Evolutionary conservation across 1,284 basidiomycete species (phyloP).

Genomic region (Cutaneotrichosporon curvatum): DNA sequence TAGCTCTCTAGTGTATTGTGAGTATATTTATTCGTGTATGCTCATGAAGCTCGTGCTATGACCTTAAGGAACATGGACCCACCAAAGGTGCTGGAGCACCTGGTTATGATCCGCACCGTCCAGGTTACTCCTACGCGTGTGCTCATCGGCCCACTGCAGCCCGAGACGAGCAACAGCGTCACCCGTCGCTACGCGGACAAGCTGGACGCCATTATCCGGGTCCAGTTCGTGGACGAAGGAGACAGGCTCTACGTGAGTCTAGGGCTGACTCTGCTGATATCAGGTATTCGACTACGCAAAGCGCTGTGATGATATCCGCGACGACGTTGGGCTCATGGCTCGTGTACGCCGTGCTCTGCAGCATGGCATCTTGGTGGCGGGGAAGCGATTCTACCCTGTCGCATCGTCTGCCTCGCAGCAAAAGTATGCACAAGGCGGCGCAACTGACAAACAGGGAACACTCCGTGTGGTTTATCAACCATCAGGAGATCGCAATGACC

Average conservation of each 20-base stretch:
- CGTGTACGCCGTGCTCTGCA: constrained; percentile 40
- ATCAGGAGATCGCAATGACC: constrained; percentile 27
- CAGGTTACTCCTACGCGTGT: constrained; percentile 44
- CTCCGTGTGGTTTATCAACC: constrained; percentile 43
- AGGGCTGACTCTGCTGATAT: constrained; percentile 1
- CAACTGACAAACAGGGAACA: constrained; percentile 35
- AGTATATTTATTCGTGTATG: not conserved
- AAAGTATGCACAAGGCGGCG: constrained; percentile 19
- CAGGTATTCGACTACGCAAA: constrained; percentile 36
- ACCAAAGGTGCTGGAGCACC: constrained; percentile 21
- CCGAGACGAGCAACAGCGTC: constrained; percentile 44
- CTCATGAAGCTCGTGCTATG: not conserved
- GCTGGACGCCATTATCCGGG: constrained; percentile 41
- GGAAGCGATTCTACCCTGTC: constrained; percentile 34
- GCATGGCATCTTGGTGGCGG: constrained; percentile 37
- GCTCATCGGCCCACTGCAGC: constrained; percentile 39
- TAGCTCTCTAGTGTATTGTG: constrained; percentile 20
- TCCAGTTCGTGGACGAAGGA: constrained; percentile 44
- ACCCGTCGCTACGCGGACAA: constrained; percentile 33
- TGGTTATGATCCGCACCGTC: constrained; percentile 38
- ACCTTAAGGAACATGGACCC: not conserved
- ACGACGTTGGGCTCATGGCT: constrained; percentile 38
- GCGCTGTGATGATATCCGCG: constrained; percentile 22
- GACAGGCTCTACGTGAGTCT: constrained; percentile 36
- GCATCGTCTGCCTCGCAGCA: constrained; percentile 41